Evolutionary conservation across 371 early-diverging fungal species (phyloP), one percentile per base, ranked within the genome.

Genomic region (Mortierella sp.): DNA sequence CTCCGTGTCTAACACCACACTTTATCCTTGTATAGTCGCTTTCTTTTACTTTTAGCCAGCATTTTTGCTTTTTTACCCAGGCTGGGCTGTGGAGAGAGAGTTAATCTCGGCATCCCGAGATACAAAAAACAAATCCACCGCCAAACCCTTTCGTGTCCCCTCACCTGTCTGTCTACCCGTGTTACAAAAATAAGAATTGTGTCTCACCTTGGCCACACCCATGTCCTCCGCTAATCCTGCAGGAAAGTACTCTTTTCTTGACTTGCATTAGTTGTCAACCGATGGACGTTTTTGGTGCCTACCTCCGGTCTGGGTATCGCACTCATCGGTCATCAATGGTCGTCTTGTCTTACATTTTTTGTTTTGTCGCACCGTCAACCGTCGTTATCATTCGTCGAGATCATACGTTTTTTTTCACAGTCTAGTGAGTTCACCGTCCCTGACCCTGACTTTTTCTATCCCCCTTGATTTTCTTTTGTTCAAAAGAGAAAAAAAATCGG

Each of bases 41-140:
- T 55, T 31, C 55, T 53, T 24, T 8, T 13, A 29, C 0, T 16
- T 55, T 16, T 31, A 16, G 19, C 31, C 31, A 4, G 34, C 14
- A 7, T 55, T 53, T 26, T 29, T 24, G 7, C 31, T 2, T 31
- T 31, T 4, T 4, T 19, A n/a, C 48, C 48, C 34, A n/a, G n/a
- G n/a, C 34, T 55, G 34, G 29, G 55, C 55, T 55, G 55, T 55
- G 31, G 55, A 55, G 4, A 13, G 6, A n/a, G n/a, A n/a, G n/a
- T n/a, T 31, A 29, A 55, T 55, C 55, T 55, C 55, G 55, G 55
- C 55, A 55, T 31, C 31, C 55, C 55, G 55, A 55, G 31, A 55
- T 26, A 55, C n/a, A 55, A 55, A 55, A 34, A 13, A 53, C 9
- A 3, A 13, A 24, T 50, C 10, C 7, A 53, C 53, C 24, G 24